A percentile compares a stretch with the other conserved stretches of the same genome.
phyloP scores from a whole-genome alignment of 345 rosid species.

The Anacardium occidentale region DNA sequence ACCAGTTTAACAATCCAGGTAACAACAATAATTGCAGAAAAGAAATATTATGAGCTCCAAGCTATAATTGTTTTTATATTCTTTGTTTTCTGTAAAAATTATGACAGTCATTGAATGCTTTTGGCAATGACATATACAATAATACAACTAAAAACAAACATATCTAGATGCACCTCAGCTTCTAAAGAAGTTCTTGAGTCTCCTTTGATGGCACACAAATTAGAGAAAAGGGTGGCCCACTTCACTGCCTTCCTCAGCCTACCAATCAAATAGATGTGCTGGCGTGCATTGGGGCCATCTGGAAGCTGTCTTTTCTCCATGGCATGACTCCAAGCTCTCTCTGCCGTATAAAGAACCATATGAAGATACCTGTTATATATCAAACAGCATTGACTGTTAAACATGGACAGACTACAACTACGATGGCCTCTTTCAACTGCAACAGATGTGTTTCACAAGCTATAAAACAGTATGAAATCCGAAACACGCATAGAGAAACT shows the following conservation, averaged over 20 bases:
- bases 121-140: not conserved
- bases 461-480: not conserved
- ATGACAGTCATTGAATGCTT: too few relatives aligned
- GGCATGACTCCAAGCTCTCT: conserved; percentile 99
- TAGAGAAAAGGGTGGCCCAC: conserved; percentile 84
- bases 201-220: conserved; percentile 71
- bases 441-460: not conserved
- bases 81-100: not conserved
- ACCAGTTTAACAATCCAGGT: not conserved
- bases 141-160: conserved; percentile 6
- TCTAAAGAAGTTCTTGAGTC: conserved; percentile 90
- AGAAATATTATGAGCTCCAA: not conserved
- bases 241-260: conserved; percentile 93
- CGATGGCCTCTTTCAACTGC: not conserved
- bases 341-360: conserved; percentile 81
- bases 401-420: conserved; percentile 6
- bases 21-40: not conserved
- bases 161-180: conserved; percentile 69
- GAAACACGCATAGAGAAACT: too few relatives aligned
- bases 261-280: conserved; percentile 84
- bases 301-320: conserved; percentile 98
- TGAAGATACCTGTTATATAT: conserved; percentile 74
- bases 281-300: conserved; percentile 90
- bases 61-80: not conserved
- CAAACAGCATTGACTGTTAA: conserved; percentile 16